These are phyloP conservation scores for Neurospora sp. DNA, from an alignment of 495 filamentous ascomycete species.

Conservation along the genomic window DNA sequence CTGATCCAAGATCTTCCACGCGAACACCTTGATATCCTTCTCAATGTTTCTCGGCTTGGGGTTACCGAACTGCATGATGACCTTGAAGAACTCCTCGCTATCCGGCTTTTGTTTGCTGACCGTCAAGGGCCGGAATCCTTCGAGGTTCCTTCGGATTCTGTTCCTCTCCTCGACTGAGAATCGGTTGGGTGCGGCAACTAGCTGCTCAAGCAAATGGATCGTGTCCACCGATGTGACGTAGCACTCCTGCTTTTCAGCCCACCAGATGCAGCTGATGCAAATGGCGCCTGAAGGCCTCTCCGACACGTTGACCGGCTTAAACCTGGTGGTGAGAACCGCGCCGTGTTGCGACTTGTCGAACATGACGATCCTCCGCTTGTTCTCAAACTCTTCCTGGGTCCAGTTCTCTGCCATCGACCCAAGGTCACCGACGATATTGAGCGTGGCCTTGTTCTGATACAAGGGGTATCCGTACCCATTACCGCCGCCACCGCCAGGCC, in stretches of 20 bases:
- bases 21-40: constrained; percentile 97
- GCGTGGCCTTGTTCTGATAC: constrained; percentile 75
- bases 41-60: constrained; percentile 97
- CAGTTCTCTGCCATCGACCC: constrained; percentile 68
- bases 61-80: constrained; percentile 94
- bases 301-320: constrained; percentile 58
- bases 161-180: constrained; percentile 98
- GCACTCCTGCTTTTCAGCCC: constrained; percentile 81
- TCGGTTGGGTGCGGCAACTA: constrained; percentile 57
- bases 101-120: constrained; percentile 87
- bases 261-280: constrained; percentile 85
- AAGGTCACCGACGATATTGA: constrained; percentile 80
- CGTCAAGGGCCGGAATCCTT: constrained; percentile 80
- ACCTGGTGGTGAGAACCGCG: constrained; percentile 60
- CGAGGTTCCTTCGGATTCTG: constrained; percentile 86
- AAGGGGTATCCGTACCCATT: constrained; percentile 71
- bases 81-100: constrained; percentile 93
- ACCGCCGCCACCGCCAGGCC: constrained; percentile 24
- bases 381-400: constrained; percentile 67
- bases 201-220: constrained; percentile 80
- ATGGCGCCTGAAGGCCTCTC: constrained; percentile 66
- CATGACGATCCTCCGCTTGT: constrained; percentile 70
- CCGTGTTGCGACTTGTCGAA: constrained; percentile 74
- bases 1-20: constrained; percentile 72
- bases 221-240: constrained; percentile 96